A percentile compares a stretch with the other conserved stretches of the same genome.
These are phyloP conservation scores for Microdochium nivale DNA, from an alignment of 2,329 filamentous ascomycete species.

Conservation along the genomic window DNA sequence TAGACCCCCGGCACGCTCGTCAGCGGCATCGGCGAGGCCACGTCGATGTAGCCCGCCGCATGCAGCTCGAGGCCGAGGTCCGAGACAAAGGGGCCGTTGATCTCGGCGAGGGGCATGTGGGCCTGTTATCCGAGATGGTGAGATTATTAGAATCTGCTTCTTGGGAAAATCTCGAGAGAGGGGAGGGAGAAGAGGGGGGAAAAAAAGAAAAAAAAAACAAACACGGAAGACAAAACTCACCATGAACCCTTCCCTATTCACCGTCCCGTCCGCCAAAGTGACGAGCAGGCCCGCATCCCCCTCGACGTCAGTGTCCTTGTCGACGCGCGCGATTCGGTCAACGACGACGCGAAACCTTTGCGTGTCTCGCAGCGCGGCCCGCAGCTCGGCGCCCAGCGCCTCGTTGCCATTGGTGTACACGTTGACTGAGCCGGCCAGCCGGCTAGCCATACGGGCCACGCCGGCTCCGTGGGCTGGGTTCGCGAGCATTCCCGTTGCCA, in stretches of 20 bases:
- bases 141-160: not conserved
- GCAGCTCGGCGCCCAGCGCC: constrained; percentile 18
- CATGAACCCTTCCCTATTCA: constrained; percentile 29
- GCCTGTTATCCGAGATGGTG: constrained; percentile 8
- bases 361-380: constrained; percentile 14
- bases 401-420: constrained; percentile 42
- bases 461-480: constrained; percentile 22
- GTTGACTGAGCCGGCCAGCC: constrained; percentile 32
- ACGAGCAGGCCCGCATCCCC: constrained; percentile 15
- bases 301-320: constrained; percentile 8
- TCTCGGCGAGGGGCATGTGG: constrained; percentile 25
- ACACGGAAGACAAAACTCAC: constrained; percentile 7
- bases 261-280: constrained; percentile 23
- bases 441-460: constrained; percentile 32
- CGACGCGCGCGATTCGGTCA: constrained; percentile 12
- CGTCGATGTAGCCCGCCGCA: constrained; percentile 31
- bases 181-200: not conserved
- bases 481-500: constrained; percentile 29
- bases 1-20: constrained; percentile 43
- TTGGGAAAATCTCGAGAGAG: not conserved
- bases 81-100: constrained; percentile 29
- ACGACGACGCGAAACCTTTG: constrained; percentile 28
- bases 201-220: not conserved
- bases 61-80: constrained; percentile 34
- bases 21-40: constrained; percentile 27